phyloP scores from a whole-genome alignment of 306 rosid genomes.

The Coriaria nepalensis region DNA sequence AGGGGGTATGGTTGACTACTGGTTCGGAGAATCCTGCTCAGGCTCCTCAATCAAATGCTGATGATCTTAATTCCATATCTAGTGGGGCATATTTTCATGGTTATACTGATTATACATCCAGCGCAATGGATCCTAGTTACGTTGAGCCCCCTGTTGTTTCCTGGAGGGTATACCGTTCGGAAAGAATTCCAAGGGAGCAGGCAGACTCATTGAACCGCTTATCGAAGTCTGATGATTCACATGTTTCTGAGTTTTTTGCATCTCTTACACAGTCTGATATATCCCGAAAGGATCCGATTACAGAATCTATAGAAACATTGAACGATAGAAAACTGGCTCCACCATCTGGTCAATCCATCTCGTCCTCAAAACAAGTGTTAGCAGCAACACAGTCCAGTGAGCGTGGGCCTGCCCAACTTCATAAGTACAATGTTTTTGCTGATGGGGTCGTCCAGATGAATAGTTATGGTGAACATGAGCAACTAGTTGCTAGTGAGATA shows the following conservation, averaged over 20 bases:
- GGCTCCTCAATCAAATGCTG: neutral
- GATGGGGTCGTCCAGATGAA: conserved; percentile 22
- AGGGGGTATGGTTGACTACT: no score
- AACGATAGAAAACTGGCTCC: conserved; percentile 30
- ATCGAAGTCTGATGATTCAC: conserved; percentile 69
- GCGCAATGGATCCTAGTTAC: conserved; percentile 42
- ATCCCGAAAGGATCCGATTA: conserved; percentile 24
- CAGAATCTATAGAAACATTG: conserved; percentile 30
- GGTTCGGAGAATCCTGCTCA: no score
- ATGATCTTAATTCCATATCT: conserved; percentile 27
- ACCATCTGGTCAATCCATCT: conserved; percentile 26
- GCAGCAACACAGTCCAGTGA: conserved; percentile 27
- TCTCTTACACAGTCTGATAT: conserved; percentile 50
- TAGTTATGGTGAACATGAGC: conserved; percentile 19
- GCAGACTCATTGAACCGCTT: conserved; percentile 64
- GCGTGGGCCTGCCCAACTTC: conserved; percentile 34
- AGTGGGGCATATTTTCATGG: conserved; percentile 30
- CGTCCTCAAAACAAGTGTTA: conserved; percentile 21
- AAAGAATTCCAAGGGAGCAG: conserved; percentile 83
- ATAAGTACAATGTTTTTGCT: conserved; percentile 32
- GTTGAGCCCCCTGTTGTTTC: conserved; percentile 59
- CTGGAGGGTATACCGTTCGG: conserved; percentile 69
- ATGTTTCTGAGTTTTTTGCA: conserved; percentile 46
- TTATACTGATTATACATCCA: conserved; percentile 39
- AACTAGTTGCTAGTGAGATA: conserved; percentile 23